Percentiles rank a stretch among this genome's conserved stretches.
Conservation (phyloP, 768 basidiomycete species). For the Pisolithus orientalis region DNA sequence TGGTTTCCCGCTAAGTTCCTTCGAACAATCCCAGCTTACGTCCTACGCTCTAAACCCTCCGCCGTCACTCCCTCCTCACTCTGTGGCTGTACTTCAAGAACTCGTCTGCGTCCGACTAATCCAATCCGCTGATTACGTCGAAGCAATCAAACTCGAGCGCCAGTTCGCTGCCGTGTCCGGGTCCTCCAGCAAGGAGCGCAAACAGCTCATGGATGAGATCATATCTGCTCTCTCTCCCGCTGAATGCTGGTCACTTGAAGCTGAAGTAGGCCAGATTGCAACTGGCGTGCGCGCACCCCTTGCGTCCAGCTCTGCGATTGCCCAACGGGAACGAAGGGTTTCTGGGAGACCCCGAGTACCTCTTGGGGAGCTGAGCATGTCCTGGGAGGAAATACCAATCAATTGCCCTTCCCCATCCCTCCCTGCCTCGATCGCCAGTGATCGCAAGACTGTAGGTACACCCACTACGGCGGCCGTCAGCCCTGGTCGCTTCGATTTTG, state of each 20-base stretch:
- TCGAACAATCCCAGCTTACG: slow-evolving; percentile 56
- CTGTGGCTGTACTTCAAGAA: slow-evolving; percentile 61
- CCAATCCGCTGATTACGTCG: slow-evolving; percentile 59
- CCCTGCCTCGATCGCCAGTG: neutral
- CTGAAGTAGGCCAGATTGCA: slow-evolving; percentile 41
- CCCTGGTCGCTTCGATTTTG: neutral
- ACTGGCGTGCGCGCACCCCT: slow-evolving; percentile 13
- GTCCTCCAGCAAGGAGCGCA: slow-evolving; percentile 41
- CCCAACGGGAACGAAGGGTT: slow-evolving; percentile 11
- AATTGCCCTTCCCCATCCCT: slow-evolving; percentile 4
- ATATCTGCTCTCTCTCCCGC: slow-evolving; percentile 54
- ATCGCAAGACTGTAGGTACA: slow-evolving; percentile 4
- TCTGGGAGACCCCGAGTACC: neutral
- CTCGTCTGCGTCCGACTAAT: slow-evolving; percentile 75
- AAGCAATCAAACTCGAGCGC: slow-evolving; percentile 73
- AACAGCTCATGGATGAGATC: slow-evolving; percentile 65
- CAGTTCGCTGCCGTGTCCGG: slow-evolving; percentile 42
- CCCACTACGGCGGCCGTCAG: slow-evolving; percentile 12
- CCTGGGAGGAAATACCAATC: slow-evolving; percentile 55
- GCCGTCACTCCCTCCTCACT: slow-evolving; percentile 36
- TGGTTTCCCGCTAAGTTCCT: slow-evolving; percentile 56
- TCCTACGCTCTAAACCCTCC: slow-evolving; percentile 55
- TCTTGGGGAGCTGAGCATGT: slow-evolving; percentile 38
- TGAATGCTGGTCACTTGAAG: slow-evolving; percentile 59
- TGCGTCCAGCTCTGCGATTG: slow-evolving; percentile 7